Base-by-base conservation (phyloP, 164 flowering plant genomes). In the Vitis amurensis region DNA sequence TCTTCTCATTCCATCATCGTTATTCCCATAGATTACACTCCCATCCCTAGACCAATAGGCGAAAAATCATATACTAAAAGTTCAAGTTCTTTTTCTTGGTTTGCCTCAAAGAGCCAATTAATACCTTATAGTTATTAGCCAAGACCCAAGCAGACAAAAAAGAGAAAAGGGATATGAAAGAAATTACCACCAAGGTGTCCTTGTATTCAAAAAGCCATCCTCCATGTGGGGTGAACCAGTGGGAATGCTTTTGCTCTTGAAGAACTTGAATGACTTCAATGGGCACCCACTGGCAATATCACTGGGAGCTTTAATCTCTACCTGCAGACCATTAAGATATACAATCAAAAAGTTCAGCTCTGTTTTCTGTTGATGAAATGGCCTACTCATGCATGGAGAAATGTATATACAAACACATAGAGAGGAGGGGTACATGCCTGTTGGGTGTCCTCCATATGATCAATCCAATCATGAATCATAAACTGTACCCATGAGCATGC, bases 381-480 rank as follows among this genome's bases (percentile, higher is more conserved):
- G 13, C 31, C 9, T 59, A 59, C 11, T 59, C 3, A 19, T 11
- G 0, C 11, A 27, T 29, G 11, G 19, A 19, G 19, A 19, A 8
- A 19, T 59, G 9, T 19, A 59, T 11, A 27, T 59, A 11, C 27
- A 37, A 37, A 37, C 6, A 6, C 6, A n/a, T n/a, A 37, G 6
- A 37, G 5, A 9, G 30, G 9, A 19, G 14, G 14, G 9, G 31
- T 11, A 61, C 11, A 27, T 58, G 75, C 86, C 85, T 81, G 87
- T 44, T 83, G 27, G 44, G 87, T 84, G 62, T 86, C 87, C 73
- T 82, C 86, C 76, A 84, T 48, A 27, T 86, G 89, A 76, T 84
- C 84, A 23, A 82, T 56, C 89, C 89, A 86, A 30, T 86, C 87
- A 73, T 86, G 89, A 50, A 86, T 79, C 87, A 86, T 86, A 74